Conservation (phyloP, 106 monocot genomes). For the Platanthera guangdongensis region DNA sequence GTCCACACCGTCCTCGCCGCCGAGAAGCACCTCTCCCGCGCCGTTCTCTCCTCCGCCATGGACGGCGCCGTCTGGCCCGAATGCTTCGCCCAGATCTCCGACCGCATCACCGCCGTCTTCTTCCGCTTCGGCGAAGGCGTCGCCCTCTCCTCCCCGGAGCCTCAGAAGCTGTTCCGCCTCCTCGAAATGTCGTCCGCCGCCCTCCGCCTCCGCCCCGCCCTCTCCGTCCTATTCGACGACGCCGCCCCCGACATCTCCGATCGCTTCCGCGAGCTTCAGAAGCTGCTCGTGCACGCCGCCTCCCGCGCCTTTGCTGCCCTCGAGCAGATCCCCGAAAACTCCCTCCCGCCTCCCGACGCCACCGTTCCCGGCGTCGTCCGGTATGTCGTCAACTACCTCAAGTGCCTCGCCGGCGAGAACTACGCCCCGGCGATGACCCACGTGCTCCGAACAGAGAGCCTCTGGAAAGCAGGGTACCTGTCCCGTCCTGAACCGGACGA, state of each 20-base stretch:
- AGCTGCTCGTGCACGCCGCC: conserved; percentile 34
- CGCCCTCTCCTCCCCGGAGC: conserved; percentile 33
- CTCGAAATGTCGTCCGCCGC: conserved; percentile 45
- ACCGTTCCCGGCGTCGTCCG: conserved; percentile 36
- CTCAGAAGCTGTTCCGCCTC: conserved; percentile 52
- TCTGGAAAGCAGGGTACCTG: conserved; percentile 25
- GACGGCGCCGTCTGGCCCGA: conserved; percentile 39
- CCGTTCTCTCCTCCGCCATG: conserved; percentile 25
- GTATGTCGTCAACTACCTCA: conserved; percentile 39
- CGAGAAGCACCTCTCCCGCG: conserved; percentile 36
- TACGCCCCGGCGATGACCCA: conserved; percentile 27
- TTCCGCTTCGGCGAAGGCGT: conserved; percentile 62
- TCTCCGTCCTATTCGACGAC: conserved; percentile 30
- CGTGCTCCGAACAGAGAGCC: conserved; percentile 34
- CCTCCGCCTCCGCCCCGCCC: conserved; percentile 8
- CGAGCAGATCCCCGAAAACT: conserved; percentile 22
- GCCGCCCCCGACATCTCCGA: conserved; percentile 23
- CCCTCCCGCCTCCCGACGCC: conserved; percentile 16
- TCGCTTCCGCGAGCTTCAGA: conserved; percentile 43
- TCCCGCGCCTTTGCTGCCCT: conserved; percentile 34
- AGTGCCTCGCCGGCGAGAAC: conserved; percentile 21
- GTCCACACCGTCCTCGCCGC: conserved; percentile 24
- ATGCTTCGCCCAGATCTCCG: conserved; percentile 51
- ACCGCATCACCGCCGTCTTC: conserved; percentile 50
- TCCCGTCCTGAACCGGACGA: conserved; percentile 17